Percentiles rank a stretch among this genome's conserved stretches.
Evolutionary conservation across 176 grass and related monocot species (phyloP).

Genomic region (Chrysopogon serrulatus): DNA sequence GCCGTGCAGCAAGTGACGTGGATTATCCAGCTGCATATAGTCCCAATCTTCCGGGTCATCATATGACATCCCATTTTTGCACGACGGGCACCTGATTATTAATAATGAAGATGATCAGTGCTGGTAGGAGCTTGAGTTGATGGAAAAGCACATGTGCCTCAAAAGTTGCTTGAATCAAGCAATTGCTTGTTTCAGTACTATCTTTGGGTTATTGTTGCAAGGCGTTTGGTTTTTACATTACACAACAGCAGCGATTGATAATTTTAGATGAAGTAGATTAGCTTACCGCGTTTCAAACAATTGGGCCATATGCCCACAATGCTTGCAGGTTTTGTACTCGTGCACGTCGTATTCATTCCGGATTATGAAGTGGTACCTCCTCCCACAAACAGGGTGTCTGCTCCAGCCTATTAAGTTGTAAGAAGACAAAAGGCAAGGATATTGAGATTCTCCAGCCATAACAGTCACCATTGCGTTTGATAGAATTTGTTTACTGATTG

Average conservation of each 20-base stretch:
- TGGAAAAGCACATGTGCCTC: not conserved
- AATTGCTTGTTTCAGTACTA: not conserved
- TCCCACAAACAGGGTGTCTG: slow-evolving; percentile 65
- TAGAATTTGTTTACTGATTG: not conserved
- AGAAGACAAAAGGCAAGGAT: not conserved
- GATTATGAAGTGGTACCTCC: slow-evolving; percentile 82
- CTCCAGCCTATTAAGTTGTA: slow-evolving; percentile 65
- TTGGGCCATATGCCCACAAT: slow-evolving; percentile 41
- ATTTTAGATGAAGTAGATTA: not conserved
- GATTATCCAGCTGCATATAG: slow-evolving; percentile 40
- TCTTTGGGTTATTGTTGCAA: not conserved
- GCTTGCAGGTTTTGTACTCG: slow-evolving; percentile 31
- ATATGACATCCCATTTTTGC: slow-evolving; percentile 17
- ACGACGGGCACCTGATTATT: slow-evolving; percentile 31
- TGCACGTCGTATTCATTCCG: slow-evolving; percentile 16
- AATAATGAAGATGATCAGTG: not conserved
- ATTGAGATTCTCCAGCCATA: slow-evolving; percentile 13
- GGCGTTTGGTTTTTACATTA: not conserved
- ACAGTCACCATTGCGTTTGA: not conserved
- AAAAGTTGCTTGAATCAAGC: not conserved
- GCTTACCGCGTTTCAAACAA: slow-evolving; percentile 40
- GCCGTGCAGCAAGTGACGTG: slow-evolving; percentile 56
- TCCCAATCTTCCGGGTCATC: slow-evolving; percentile 34
- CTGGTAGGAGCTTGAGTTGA: not conserved
- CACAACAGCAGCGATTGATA: not conserved